Percentiles rank a stretch among this genome's conserved stretches.
phyloP scores from a whole-genome alignment of 1,139 yeast species.

The Oligophagozyma castellii region DNA sequence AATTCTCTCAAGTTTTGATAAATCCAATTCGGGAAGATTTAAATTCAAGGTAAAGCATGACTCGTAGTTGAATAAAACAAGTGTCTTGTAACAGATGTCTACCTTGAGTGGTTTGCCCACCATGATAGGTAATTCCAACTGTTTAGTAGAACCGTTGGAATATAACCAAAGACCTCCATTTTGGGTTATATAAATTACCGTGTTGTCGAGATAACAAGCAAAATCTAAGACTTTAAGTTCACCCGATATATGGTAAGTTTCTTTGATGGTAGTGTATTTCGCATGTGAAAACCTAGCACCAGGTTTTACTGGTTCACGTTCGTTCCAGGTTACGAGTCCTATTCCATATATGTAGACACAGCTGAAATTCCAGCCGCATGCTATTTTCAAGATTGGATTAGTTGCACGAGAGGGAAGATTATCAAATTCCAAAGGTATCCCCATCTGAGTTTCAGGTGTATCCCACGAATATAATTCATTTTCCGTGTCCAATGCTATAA shows the following conservation, averaged over 20 bases:
- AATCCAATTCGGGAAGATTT: constrained; percentile 28
- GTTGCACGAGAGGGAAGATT: constrained; percentile 13
- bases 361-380: constrained; percentile 60
- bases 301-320: constrained; percentile 27
- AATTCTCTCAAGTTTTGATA: constrained; percentile 12
- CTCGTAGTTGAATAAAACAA: constrained; percentile 34
- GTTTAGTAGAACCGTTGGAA: constrained; percentile 21
- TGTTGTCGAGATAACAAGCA: constrained; percentile 37
- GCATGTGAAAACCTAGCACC: constrained; percentile 25
- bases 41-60: constrained; percentile 27
- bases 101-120: constrained; percentile 19
- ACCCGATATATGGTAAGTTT: constrained; percentile 25
- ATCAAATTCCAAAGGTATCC: constrained; percentile 34
- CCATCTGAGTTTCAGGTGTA: constrained; percentile 29
- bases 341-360: constrained; percentile 36
- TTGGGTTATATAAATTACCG: constrained; percentile 35
- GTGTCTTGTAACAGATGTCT: constrained; percentile 23
- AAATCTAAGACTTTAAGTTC: constrained; percentile 37
- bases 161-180: constrained; percentile 34
- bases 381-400: constrained; percentile 32
- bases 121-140: constrained; percentile 11
- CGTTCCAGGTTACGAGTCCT: constrained; percentile 52
- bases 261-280: constrained; percentile 30
- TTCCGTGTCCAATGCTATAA: constrained; percentile 44
- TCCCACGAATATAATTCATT: constrained; percentile 56